These are phyloP conservation scores for Heliamphora exappendiculata DNA, from an alignment of 148 eudicot species.

Conservation along the genomic window DNA sequence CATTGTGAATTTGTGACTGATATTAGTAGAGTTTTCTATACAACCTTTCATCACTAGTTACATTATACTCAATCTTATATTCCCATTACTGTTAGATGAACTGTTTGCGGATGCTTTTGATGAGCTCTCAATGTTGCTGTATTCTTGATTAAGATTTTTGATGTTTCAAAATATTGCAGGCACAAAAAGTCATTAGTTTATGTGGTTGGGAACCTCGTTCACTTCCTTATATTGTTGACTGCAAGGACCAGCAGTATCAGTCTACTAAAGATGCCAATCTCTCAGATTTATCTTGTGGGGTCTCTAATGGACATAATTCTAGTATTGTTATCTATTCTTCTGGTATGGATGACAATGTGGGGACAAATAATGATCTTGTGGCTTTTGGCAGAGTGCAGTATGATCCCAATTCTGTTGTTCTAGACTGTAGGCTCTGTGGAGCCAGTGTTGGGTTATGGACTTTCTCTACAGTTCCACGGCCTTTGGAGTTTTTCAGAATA, in stretches of 20 bases:
- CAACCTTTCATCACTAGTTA: not conserved
- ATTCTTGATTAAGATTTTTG: slow-evolving; percentile 2
- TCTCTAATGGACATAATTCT: slow-evolving; percentile 34
- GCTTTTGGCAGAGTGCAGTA: slow-evolving; percentile 19
- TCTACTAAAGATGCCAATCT: slow-evolving; percentile 27
- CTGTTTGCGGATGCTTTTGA: not conserved
- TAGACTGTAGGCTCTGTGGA: slow-evolving; percentile 66
- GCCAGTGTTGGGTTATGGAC: slow-evolving; percentile 65
- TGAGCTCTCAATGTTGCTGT: not conserved
- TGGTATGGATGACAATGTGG: slow-evolving; percentile 23
- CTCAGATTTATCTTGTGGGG: slow-evolving; percentile 16
- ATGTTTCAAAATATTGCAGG: slow-evolving; percentile 40
- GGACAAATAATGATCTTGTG: slow-evolving; percentile 19
- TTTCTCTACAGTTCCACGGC: slow-evolving; percentile 42
- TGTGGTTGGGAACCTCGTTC: slow-evolving; percentile 94
- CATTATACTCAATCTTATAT: not conserved
- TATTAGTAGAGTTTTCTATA: not conserved
- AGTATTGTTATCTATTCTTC: slow-evolving; percentile 34
- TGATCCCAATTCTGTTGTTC: slow-evolving; percentile 55
- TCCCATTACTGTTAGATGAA: not conserved
- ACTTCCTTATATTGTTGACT: slow-evolving; percentile 71
- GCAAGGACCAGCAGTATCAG: slow-evolving; percentile 32
- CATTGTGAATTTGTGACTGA: not conserved
- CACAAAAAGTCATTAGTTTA: slow-evolving; percentile 71
- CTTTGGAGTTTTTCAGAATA: slow-evolving; percentile 51